A percentile compares a stretch with the other conserved stretches of the same genome.
Evolutionary conservation across 2,329 filamentous ascomycete genomes (phyloP).

Genomic region (Xylariales sp.): DNA sequence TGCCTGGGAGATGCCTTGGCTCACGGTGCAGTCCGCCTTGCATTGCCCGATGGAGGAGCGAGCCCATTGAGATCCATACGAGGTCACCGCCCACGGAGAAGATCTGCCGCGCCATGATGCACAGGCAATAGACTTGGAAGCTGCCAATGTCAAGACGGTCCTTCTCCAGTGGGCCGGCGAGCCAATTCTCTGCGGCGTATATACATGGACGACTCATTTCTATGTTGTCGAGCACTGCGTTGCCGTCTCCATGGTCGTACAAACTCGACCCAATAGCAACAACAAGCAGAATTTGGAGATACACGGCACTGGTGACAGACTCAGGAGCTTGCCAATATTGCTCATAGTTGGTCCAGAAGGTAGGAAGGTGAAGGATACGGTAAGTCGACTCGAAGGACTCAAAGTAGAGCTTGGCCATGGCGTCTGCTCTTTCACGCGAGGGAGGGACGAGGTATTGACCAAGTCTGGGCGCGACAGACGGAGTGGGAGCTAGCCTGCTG

Average conservation of each 20-base stretch:
- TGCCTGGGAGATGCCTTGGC: conserved; percentile 28
- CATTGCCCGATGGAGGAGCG: conserved; percentile 37
- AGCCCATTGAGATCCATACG: conserved; percentile 36
- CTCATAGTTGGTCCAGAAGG: conserved; percentile 45
- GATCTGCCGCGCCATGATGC: conserved; percentile 33
- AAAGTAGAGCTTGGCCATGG: conserved; percentile 41
- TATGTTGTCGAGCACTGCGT: conserved; percentile 18
- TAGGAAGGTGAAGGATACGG: conserved; percentile 48
- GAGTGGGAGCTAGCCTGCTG: no score
- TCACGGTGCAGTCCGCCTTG: conserved; percentile 41
- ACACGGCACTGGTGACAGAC: conserved; percentile 13
- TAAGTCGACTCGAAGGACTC: conserved; percentile 44
- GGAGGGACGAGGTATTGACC: conserved; percentile 21
- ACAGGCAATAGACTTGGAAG: conserved; percentile 34
- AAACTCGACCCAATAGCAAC: conserved; percentile 35
- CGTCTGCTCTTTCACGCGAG: conserved; percentile 29
- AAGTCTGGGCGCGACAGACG: no score
- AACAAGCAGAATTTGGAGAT: conserved; percentile 33
- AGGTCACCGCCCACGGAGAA: conserved; percentile 35
- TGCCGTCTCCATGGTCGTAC: conserved; percentile 15
- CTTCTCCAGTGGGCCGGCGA: conserved; percentile 34
- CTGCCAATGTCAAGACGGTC: conserved; percentile 26
- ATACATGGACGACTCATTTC: conserved; percentile 30
- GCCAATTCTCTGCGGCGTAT: conserved; percentile 35
- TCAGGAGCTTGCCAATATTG: conserved; percentile 37